phyloP scores from a whole-genome alignment of 768 basidiomycete genomes.

The Suillus subluteus region DNA sequence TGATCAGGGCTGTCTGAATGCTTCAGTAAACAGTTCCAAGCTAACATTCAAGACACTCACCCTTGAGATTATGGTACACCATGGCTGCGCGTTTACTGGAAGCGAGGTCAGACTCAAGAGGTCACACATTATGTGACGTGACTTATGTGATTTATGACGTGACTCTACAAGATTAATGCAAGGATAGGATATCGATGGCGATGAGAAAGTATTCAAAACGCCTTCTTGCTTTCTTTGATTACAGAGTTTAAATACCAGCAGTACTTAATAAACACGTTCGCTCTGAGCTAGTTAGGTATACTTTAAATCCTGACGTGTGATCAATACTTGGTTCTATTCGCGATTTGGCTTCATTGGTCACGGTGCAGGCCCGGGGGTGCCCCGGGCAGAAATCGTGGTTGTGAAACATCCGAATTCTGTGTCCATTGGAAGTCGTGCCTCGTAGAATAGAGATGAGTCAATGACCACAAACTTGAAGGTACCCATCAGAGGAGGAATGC shows the following conservation, averaged over 20 bases:
- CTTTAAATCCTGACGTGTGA: neutral
- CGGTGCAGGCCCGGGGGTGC: too few relatives aligned
- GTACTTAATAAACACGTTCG: neutral
- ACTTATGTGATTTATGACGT: slow-evolving; percentile 1
- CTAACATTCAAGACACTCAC: slow-evolving; percentile 39
- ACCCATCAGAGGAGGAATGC: too few relatives aligned
- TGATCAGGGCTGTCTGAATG: slow-evolving; percentile 78
- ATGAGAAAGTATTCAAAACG: neutral
- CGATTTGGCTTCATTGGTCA: neutral
- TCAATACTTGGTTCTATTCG: neutral
- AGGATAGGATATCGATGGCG: too few relatives aligned
- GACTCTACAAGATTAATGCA: neutral
- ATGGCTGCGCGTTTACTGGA: slow-evolving; percentile 40
- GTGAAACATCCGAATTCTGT: too few relatives aligned
- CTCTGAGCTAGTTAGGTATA: neutral
- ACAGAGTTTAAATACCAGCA: neutral
- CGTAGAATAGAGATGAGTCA: too few relatives aligned
- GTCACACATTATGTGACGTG: neutral
- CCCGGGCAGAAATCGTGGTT: too few relatives aligned
- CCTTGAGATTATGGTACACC: slow-evolving; percentile 89
- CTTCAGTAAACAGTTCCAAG: slow-evolving; percentile 27
- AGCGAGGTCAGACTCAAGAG: neutral
- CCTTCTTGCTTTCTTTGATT: too few relatives aligned
- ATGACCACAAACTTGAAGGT: too few relatives aligned
- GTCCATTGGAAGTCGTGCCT: too few relatives aligned